These are phyloP conservation scores for Dimargaris cristalligena DNA, from an alignment of 192 early-diverging fungal species.

Conservation along the genomic window DNA sequence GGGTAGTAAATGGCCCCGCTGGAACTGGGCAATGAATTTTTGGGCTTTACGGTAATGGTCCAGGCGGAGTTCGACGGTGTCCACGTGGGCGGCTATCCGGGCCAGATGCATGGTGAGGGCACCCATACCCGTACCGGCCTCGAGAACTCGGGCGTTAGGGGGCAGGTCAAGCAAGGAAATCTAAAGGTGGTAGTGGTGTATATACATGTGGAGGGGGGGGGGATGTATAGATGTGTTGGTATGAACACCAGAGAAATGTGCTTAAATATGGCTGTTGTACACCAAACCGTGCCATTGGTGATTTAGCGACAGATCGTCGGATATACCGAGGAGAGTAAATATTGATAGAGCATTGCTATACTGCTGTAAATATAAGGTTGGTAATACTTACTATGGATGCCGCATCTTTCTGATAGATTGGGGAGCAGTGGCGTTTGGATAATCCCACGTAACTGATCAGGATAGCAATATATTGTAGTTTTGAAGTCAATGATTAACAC, in stretches of 20 bases:
- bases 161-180: not conserved
- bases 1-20: conserved; percentile 12
- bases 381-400: not conserved
- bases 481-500: not conserved
- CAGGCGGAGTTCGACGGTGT: conserved; percentile 11
- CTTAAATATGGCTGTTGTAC: not conserved
- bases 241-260: not conserved
- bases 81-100: conserved; percentile 8
- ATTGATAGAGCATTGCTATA: not conserved
- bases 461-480: not conserved
- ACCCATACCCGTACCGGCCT: not conserved
- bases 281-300: not conserved
- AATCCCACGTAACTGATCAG: not conserved
- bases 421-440: not conserved
- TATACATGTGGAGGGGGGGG: not conserved
- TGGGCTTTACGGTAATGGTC: conserved; percentile 2
- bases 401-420: conserved; percentile 3
- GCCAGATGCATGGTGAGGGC: conserved; percentile 2
- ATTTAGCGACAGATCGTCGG: not conserved
- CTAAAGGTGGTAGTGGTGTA: not conserved
- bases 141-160: not conserved
- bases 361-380: not conserved
- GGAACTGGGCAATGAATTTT: conserved; percentile 9
- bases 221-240: not conserved
- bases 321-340: not conserved